These are phyloP conservation scores for Neckera pumila DNA, from an alignment of 225 moss, liverwort and hornwort species.

Conservation along the genomic window DNA sequence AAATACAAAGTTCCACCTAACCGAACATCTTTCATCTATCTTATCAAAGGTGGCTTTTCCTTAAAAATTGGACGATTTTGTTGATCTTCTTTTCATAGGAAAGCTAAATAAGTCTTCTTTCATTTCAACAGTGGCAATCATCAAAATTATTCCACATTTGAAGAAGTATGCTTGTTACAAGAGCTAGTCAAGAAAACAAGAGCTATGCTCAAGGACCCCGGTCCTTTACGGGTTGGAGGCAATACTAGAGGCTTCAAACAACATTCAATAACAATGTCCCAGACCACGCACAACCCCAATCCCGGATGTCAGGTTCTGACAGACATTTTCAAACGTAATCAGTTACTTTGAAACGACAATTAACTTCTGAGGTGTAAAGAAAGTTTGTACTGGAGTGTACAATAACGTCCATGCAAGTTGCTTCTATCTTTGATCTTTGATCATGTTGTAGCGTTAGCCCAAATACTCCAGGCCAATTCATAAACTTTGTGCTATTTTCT, in stretches of 20 bases:
- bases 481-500: not conserved
- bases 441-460: not conserved
- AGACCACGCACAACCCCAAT: not conserved
- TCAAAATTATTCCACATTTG: too few species aligned
- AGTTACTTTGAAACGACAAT: not conserved
- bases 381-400: not conserved
- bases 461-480: not conserved
- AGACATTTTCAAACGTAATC: not conserved
- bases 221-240: not conserved
- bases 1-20: too few species aligned
- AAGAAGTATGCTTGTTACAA: too few species aligned
- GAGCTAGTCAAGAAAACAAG: not conserved
- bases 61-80: too few species aligned
- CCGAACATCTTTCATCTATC: too few species aligned
- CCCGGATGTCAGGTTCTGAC: not conserved
- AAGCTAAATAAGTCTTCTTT: too few species aligned
- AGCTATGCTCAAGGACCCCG: too few species aligned
- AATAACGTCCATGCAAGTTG: not conserved
- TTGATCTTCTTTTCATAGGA: too few species aligned
- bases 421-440: conserved; percentile 14
- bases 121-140: too few species aligned
- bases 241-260: not conserved
- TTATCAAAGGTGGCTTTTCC: too few species aligned
- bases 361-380: not conserved
- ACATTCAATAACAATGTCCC: not conserved